These are phyloP conservation scores for Castanospermum australe DNA, from an alignment of 306 rosid genomes.

Conservation along the genomic window DNA sequence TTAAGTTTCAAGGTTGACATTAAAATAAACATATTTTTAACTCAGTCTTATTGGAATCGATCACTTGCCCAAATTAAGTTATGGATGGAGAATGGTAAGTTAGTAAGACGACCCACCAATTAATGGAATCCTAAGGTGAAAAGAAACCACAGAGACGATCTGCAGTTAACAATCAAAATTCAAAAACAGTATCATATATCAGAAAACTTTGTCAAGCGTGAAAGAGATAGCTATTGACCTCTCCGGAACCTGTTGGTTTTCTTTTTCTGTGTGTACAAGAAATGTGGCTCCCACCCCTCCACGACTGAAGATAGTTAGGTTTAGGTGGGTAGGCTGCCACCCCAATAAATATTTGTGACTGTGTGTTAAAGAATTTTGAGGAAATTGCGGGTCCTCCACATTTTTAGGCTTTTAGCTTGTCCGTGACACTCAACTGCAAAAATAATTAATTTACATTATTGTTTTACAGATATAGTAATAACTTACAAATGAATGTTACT, in stretches of 20 bases:
- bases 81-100: neutral
- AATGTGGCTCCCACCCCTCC: neutral
- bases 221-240: conserved; percentile 26
- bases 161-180: neutral
- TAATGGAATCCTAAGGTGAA: neutral
- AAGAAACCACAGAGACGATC: neutral
- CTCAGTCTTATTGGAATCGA: neutral
- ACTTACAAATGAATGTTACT: no score
- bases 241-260: neutral
- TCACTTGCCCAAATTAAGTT: neutral
- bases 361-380: neutral
- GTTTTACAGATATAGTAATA: neutral
- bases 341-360: neutral
- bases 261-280: no score
- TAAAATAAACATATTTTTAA: neutral
- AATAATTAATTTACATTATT: no score
- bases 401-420: neutral
- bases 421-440: conserved; percentile 1
- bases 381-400: conserved; percentile 25
- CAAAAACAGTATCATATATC: no score
- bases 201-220: conserved; percentile 19
- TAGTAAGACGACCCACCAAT: neutral
- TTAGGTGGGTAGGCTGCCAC: conserved; percentile 42
- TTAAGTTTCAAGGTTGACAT: no score
- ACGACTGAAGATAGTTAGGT: neutral